Percentiles rank a stretch among this genome's conserved stretches.
Conservation (phyloP, 2,329 filamentous ascomycete species). For the Fusarium temperatum region DNA sequence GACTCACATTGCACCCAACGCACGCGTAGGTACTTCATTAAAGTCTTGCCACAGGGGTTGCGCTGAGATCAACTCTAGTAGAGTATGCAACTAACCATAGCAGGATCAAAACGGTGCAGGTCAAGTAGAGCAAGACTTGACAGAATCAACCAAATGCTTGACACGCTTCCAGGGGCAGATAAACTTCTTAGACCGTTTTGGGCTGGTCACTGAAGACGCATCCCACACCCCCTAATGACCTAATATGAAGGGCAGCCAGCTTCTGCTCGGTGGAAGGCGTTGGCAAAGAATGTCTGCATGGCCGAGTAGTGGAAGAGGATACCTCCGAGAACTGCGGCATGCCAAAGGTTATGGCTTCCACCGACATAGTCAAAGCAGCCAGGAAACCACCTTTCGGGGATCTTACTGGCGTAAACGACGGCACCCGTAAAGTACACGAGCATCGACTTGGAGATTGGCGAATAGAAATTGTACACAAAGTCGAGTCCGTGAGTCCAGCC, state of each 20-base stretch:
- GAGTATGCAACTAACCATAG: not conserved
- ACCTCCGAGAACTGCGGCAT: constrained; percentile 90
- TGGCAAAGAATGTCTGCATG: constrained; percentile 93
- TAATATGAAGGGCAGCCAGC: constrained; percentile 65
- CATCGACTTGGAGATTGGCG: constrained; percentile 84
- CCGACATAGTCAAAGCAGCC: constrained; percentile 96
- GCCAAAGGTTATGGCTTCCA: constrained; percentile 97
- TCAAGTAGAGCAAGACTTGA: not conserved
- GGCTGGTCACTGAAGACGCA: not conserved
- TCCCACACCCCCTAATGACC: constrained; percentile 12
- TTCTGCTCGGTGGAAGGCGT: constrained; percentile 75
- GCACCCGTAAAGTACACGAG: constrained; percentile 88
- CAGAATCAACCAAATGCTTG: not conserved
- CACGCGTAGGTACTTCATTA: not conserved
- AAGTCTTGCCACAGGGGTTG: not conserved
- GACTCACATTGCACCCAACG: not conserved
- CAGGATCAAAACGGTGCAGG: not conserved
- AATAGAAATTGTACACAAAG: constrained; percentile 91
- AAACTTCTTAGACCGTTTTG: not conserved
- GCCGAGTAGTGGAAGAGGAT: constrained; percentile 97
- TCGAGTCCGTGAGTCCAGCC: constrained; percentile 77
- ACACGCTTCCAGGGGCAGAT: not conserved
- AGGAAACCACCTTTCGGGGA: constrained; percentile 92
- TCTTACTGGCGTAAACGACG: constrained; percentile 86
- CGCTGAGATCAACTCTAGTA: not conserved